Conservation (phyloP, 352 stramenopile species). For the Phytophthora pini region DNA sequence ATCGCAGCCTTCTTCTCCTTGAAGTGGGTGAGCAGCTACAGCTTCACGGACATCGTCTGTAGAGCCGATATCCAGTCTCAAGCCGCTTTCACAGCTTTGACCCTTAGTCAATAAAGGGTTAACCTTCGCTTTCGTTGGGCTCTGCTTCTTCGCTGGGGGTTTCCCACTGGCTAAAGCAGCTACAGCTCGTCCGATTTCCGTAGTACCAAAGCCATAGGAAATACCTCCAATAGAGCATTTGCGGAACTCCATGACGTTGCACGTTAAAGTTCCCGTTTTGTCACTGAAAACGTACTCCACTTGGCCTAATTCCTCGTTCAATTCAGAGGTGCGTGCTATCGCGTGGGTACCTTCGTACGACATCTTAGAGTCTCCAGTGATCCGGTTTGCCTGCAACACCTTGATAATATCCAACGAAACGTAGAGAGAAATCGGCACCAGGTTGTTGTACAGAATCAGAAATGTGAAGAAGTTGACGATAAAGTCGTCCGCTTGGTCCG, state of each 20-base stretch:
- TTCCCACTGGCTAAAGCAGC: slow-evolving; percentile 38
- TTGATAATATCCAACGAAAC: slow-evolving; percentile 95
- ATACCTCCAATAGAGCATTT: slow-evolving; percentile 89
- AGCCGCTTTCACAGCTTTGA: slow-evolving; percentile 3
- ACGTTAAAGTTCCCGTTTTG: slow-evolving; percentile 98
- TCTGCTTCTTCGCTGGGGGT: background rate
- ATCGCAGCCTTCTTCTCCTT: slow-evolving; percentile 22
- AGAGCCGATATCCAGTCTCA: slow-evolving; percentile 30
- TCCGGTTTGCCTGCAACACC: slow-evolving; percentile 87
- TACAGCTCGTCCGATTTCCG: slow-evolving; percentile 96
- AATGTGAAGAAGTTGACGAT: slow-evolving; percentile 91
- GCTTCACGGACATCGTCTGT: slow-evolving; percentile 27
- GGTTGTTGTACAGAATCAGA: slow-evolving; percentile 95
- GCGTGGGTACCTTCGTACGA: slow-evolving; percentile 73
- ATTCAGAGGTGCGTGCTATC: slow-evolving; percentile 82
- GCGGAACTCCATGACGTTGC: slow-evolving; percentile 98
- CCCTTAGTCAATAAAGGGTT: slow-evolving; percentile 7
- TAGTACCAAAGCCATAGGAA: slow-evolving; percentile 85
- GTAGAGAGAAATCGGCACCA: slow-evolving; percentile 97
- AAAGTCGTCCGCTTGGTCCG: slow-evolving; percentile 39
- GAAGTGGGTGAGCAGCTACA: background rate
- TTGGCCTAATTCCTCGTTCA: slow-evolving; percentile 95
- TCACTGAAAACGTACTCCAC: slow-evolving; percentile 99
- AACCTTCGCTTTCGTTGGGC: slow-evolving; percentile 24
- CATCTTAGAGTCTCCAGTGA: slow-evolving; percentile 90